phyloP scores from a whole-genome alignment of 2,329 filamentous ascomycete species.

The Trichoderma asperellum region DNA sequence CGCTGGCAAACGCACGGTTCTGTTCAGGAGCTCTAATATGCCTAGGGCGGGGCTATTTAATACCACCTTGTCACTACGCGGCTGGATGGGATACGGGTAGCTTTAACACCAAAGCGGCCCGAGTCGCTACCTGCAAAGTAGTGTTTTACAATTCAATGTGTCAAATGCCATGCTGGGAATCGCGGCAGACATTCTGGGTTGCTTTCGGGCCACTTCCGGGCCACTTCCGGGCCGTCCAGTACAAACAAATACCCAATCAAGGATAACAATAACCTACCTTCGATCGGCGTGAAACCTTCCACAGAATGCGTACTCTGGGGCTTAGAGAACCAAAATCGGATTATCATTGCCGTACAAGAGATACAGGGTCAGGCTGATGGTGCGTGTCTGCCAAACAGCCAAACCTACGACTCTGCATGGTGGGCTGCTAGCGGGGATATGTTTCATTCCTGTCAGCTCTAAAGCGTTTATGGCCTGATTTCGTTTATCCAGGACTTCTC shows the following conservation, averaged over 20 bases:
- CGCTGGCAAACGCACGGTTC: background rate
- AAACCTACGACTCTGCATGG: background rate
- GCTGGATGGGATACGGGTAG: slow-evolving; percentile 7
- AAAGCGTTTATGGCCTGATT: background rate
- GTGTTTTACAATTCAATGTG: background rate
- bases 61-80: slow-evolving; percentile 1
- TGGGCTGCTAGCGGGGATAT: background rate
- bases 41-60: slow-evolving; percentile 18
- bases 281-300: background rate
- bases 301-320: background rate
- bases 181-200: background rate
- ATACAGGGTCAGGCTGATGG: background rate
- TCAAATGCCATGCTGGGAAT: background rate
- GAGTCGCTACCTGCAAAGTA: background rate
- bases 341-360: background rate
- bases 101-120: background rate
- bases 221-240: background rate
- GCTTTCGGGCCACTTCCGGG: background rate
- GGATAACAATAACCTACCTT: background rate
- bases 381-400: background rate
- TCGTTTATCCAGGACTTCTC: background rate
- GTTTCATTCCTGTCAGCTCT: background rate
- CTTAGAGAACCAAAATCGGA: background rate
- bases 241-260: slow-evolving; percentile 1
- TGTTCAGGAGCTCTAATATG: slow-evolving; percentile 3